These are phyloP conservation scores for Pseudogymnoascus sp. DNA, from an alignment of 2,329 filamentous ascomycete species.

Conservation along the genomic window DNA sequence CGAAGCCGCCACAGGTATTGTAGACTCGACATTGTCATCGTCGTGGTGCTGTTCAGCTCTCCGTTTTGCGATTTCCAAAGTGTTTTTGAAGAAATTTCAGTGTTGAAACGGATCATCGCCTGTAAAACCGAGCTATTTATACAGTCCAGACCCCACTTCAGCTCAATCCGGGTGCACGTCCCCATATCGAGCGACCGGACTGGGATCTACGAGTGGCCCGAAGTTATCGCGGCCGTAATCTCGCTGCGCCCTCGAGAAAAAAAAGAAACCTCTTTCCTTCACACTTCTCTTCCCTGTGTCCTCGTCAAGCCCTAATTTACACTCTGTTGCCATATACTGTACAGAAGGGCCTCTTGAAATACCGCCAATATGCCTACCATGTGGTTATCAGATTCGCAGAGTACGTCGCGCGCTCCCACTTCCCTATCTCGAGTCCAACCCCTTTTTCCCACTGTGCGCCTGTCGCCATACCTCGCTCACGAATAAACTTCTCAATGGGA, in stretches of 20 bases:
- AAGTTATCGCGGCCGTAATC: conserved; percentile 4
- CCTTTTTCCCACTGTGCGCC: conserved; percentile 18
- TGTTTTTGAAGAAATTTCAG: background rate
- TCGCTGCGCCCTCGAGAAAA: conserved; percentile 5
- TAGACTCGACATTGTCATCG: background rate
- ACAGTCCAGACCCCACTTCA: background rate
- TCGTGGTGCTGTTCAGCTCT: conserved; percentile 3
- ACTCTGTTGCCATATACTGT: background rate
- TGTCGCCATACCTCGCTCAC: conserved; percentile 14
- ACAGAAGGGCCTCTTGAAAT: background rate
- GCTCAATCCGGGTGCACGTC: conserved; percentile 7
- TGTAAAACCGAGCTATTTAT: background rate
- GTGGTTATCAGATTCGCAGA: conserved; percentile 95
- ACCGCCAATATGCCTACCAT: conserved; percentile 46
- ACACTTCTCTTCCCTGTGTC: background rate
- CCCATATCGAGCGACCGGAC: background rate
- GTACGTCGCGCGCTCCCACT: conserved; percentile 45
- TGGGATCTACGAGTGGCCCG: conserved; percentile 1
- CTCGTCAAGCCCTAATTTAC: background rate
- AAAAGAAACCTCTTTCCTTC: background rate
- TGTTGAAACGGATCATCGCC: conserved; percentile 7
- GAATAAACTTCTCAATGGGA: conserved; percentile 2
- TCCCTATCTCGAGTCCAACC: conserved; percentile 4
- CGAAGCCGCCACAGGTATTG: background rate
- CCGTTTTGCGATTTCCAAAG: background rate